Base-by-base conservation (phyloP, 2,329 filamentous ascomycete genomes). In the Calonectria pauciramosa region DNA sequence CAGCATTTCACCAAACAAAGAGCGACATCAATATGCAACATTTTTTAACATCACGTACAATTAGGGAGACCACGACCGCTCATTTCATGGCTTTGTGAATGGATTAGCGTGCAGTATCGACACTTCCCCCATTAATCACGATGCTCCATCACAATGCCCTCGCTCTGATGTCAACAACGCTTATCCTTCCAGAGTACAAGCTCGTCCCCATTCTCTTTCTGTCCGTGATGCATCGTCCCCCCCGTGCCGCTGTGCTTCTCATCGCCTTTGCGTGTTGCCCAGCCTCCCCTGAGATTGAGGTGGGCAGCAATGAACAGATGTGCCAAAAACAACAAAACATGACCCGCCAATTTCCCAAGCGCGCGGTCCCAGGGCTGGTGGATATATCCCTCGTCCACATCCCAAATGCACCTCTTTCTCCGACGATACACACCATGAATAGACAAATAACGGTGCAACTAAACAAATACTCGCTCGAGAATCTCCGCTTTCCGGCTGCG, bases 151-250 rank as follows among this genome's bases (percentile, higher is more conserved):
- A 76, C 71, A 74, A 72, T 74, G 64, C 72, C 64, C 68, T 64
- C 76, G 66, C 67, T 74, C 71, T 41, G 41, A 76, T 74, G 72
- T 75, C 73, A 75, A 77, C 74, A 78, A 78, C 67, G 77, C 80
- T 80, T 75, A 81, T 78, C 74, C 80, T 81, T 79, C 78, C 74
- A 81, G 77, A 80, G 76, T 80, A 81, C 77, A 82, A 80, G 75
- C 73, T 77, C 71, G 68, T 56, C 67, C 32, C 41, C 72, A 71
- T 73, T 72, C 63, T 71, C 72, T 65, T 75, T 63, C 52, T 73
- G 68, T 74, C 72, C 67, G 74, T 67, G 66, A 68, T 56, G 69
- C 71, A 71, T 67, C 63, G 56, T 41, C 56, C 13, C 56, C 56
- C 23, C 34, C 56, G 56, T 63, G 26, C 23, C 56, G 67, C 65